Evolutionary conservation across 352 stramenopile species (phyloP), one percentile per base, ranked within the genome.

Genomic region (Globisporangium iwayamae): DNA sequence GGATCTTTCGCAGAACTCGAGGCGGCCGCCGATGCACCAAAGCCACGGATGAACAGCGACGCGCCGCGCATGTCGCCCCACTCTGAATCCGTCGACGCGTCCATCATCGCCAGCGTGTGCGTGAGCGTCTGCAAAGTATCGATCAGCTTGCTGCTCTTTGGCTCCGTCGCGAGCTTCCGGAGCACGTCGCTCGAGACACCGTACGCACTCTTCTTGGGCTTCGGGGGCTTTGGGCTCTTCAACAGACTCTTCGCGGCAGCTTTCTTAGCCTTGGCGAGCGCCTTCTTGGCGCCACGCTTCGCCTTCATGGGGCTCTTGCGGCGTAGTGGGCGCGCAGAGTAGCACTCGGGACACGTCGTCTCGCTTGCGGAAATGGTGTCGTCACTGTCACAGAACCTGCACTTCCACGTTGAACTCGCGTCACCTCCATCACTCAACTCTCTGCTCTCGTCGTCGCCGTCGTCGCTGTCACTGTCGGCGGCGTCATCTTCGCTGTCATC

Each of bases 51-150:
- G 18, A 91, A 73, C 18, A 93, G 76, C 18, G 80, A 76, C 8
- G 67, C 66, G 14, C 70, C 73, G 16, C 70, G 75, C 34, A 81
- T 66, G 41, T 89, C 81, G 0, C 78, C 78, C 81, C 83, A 91
- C 53, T 89, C 83, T 18, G 78, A 80, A 48, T 93, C 86, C 0
- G 79, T 70, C 7, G 86, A 95, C 22, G 86, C 86, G 61, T 95
- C 86, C 75, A 90, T 87, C 84, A 95, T 93, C 2, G 86, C 86
- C 34, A 95, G 43, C 18, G 85, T 92, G 63, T 95, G 86, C 11
- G 86, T 95, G 60, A 95, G 65, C 11, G 83, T 78, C 66, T 93
- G 86, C 59, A 95, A 62, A 25, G 75, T 89, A 56, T 90, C 83
- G 4, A 79, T 64, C 16, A 95, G 71, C 28, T 81, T 87, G 48